These are phyloP conservation scores for Crithidia expoeki DNA, from an alignment of 208 protist species.

Conservation along the genomic window DNA sequence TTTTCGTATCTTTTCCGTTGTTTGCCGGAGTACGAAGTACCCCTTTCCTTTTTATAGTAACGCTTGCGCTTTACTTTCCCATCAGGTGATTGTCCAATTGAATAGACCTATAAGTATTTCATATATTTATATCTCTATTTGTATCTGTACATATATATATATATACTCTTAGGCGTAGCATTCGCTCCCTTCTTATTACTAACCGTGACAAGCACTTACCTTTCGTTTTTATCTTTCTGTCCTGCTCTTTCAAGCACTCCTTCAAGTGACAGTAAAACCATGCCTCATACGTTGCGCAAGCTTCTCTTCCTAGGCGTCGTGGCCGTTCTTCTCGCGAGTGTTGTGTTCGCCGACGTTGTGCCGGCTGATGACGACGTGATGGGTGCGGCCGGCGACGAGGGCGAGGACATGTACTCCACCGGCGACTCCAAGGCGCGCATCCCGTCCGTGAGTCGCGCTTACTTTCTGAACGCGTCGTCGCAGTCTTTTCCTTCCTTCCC, in stretches of 20 bases:
- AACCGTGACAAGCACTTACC: background rate
- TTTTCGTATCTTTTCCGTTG: background rate
- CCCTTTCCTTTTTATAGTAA: background rate
- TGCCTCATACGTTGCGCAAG: slow-evolving; percentile 20
- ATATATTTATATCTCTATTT: no score
- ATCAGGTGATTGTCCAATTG: no score
- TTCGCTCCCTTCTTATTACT: background rate
- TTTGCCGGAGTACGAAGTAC: no score
- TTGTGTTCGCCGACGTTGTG: slow-evolving; percentile 16
- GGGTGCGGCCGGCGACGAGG: slow-evolving; percentile 17
- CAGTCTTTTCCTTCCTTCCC: slow-evolving; percentile 49
- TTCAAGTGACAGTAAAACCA: background rate
- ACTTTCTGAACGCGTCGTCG: slow-evolving; percentile 59
- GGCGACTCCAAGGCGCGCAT: slow-evolving; percentile 7
- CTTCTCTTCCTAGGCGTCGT: slow-evolving; percentile 23
- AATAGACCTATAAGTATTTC: no score
- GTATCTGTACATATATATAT: background rate
- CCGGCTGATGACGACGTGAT: slow-evolving; percentile 12
- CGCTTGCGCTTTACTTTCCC: background rate
- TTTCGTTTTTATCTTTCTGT: background rate
- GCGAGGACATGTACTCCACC: slow-evolving; percentile 40
- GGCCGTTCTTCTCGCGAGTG: slow-evolving; percentile 22
- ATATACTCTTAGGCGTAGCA: background rate
- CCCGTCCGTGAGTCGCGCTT: slow-evolving; percentile 41
- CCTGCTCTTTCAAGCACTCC: background rate